These are phyloP conservation scores for Alternaria tenuissima DNA, from an alignment of 2,329 filamentous ascomycete genomes.

Conservation along the genomic window DNA sequence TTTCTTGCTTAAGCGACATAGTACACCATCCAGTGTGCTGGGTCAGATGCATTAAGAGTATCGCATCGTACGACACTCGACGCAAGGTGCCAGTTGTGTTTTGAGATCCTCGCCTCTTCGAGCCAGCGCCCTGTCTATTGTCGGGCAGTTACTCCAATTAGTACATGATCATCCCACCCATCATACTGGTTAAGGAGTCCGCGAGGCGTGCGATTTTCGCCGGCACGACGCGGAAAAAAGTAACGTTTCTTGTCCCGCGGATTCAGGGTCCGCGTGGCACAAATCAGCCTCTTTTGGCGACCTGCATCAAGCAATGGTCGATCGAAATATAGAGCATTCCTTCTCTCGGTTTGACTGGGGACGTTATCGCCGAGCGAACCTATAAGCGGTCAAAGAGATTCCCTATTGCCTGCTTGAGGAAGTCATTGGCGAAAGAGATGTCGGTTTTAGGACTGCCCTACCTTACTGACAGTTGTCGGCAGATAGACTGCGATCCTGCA, in stretches of 20 bases:
- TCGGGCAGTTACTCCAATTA: conserved; percentile 11
- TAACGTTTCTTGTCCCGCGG: conserved; percentile 5
- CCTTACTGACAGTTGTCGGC: conserved; percentile 6
- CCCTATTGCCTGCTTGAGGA: not conserved
- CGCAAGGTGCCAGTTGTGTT: conserved; percentile 17
- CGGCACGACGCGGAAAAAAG: conserved; percentile 17
- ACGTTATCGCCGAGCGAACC: conserved; percentile 1
- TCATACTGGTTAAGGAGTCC: conserved; percentile 4
- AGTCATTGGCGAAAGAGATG: conserved; percentile 3
- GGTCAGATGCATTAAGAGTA: conserved; percentile 22
- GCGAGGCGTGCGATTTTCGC: conserved; percentile 6
- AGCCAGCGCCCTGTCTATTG: conserved; percentile 6
- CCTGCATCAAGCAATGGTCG: conserved; percentile 15
- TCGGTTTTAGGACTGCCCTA: conserved; percentile 6
- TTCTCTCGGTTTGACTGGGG: conserved; percentile 1
- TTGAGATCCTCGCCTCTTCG: conserved; percentile 13
- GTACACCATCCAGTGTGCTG: conserved; percentile 10
- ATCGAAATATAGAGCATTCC: conserved; percentile 16
- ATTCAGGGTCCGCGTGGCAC: conserved; percentile 17
- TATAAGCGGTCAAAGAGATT: conserved; percentile 9
- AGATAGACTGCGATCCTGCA: conserved; percentile 17
- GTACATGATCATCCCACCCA: conserved; percentile 16
- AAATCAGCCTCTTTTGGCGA: conserved; percentile 10
- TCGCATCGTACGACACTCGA: conserved; percentile 26
- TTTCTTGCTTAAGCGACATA: conserved; percentile 28